Conservation (phyloP, 768 basidiomycete genomes). For the Amanita inopinata region DNA sequence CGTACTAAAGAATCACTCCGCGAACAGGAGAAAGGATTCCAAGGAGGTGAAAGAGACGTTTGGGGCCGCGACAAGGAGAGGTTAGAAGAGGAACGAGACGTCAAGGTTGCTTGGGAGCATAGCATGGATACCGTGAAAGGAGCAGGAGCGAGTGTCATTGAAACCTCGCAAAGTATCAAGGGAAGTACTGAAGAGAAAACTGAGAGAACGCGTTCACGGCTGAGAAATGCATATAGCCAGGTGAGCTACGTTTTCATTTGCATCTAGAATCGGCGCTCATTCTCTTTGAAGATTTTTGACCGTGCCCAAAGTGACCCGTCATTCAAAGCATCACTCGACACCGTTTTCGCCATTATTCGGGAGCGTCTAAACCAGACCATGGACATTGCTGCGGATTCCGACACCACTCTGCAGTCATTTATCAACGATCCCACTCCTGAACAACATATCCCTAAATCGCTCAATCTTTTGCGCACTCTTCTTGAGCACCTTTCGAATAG, state of each 20-base stretch:
- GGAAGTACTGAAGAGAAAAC: constrained; percentile 33
- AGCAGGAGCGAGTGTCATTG: constrained; percentile 48
- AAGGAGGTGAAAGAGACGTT: constrained; percentile 48
- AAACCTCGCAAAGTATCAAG: constrained; percentile 34
- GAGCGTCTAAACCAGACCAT: constrained; percentile 47
- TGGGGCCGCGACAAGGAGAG: constrained; percentile 44
- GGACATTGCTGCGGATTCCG: constrained; percentile 36
- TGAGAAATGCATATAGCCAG: constrained; percentile 45
- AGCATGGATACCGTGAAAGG: constrained; percentile 58
- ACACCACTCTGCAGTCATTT: constrained; percentile 42
- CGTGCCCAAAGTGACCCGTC: constrained; percentile 52
- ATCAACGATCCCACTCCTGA: constrained; percentile 55
- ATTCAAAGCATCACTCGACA: constrained; percentile 48
- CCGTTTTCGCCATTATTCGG: constrained; percentile 45
- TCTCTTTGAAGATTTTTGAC: constrained; percentile 41
- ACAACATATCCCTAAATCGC: constrained; percentile 47
- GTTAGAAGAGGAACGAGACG: constrained; percentile 35
- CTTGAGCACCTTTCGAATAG: constrained; percentile 44
- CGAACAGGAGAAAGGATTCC: constrained; percentile 46
- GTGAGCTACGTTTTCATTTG: constrained; percentile 21
- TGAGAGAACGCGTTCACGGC: constrained; percentile 28
- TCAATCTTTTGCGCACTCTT: constrained; percentile 36
- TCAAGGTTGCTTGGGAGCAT: constrained; percentile 49
- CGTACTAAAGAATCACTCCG: constrained; percentile 43
- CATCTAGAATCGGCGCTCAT: neutral